Conservation (phyloP, 805 yeast species). For the Cyberlindnera nakhonratchasimensis region DNA sequence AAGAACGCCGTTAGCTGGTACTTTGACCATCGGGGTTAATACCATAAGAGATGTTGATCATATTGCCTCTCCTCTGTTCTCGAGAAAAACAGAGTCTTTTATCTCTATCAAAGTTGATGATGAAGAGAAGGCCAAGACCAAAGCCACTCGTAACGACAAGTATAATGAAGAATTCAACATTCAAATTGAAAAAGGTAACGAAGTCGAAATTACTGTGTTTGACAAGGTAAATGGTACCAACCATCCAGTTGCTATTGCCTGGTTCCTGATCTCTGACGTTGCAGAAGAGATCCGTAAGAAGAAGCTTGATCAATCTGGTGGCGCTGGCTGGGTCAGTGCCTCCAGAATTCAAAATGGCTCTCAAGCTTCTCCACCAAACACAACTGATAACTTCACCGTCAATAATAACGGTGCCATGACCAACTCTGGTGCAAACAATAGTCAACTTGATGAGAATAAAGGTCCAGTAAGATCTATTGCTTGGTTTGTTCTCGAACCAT, state of each 20-base stretch:
- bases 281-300: slow-evolving; percentile 93
- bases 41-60: slow-evolving; percentile 91
- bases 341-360: slow-evolving; percentile 40
- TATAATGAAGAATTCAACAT: slow-evolving; percentile 83
- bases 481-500: slow-evolving; percentile 92
- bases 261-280: slow-evolving; percentile 88
- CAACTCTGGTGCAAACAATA: not conserved
- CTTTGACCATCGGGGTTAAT: slow-evolving; percentile 65
- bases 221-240: slow-evolving; percentile 62
- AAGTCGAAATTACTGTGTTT: slow-evolving; percentile 81
- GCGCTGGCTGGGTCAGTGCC: slow-evolving; percentile 89
- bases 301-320: slow-evolving; percentile 74
- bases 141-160: slow-evolving; percentile 68
- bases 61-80: slow-evolving; percentile 75
- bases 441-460: slow-evolving; percentile 12
- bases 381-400: slow-evolving; percentile 26
- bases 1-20: slow-evolving; percentile 81
- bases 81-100: slow-evolving; percentile 74
- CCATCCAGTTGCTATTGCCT: slow-evolving; percentile 84
- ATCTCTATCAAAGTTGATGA: slow-evolving; percentile 86
- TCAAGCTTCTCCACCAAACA: slow-evolving; percentile 16
- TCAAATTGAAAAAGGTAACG: slow-evolving; percentile 87
- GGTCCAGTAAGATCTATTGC: slow-evolving; percentile 51
- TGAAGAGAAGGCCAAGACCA: slow-evolving; percentile 73
- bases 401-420: slow-evolving; percentile 13